Conservation (phyloP, 495 filamentous ascomycete genomes). For the Sabuloglossum arenarium region DNA sequence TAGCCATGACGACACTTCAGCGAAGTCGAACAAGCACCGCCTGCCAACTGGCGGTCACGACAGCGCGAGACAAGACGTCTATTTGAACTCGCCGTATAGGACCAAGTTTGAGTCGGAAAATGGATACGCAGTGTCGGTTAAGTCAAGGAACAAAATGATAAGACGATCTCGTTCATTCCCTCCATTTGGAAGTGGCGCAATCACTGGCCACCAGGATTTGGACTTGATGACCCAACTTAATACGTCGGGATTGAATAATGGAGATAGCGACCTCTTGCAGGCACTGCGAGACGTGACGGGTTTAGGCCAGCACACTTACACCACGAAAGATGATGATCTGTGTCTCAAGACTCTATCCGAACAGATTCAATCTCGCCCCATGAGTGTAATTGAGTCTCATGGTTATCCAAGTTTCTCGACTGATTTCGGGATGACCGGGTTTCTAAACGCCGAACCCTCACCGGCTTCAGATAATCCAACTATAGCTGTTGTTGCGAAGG, state of each 20-base stretch:
- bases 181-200: slow-evolving; percentile 13
- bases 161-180: slow-evolving; percentile 16
- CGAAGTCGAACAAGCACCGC: background rate
- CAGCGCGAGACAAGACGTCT: background rate
- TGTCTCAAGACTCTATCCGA: background rate
- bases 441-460: slow-evolving; percentile 8
- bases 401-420: background rate
- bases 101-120: slow-evolving; percentile 11
- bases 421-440: background rate
- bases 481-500: slow-evolving; percentile 14
- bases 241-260: slow-evolving; percentile 14
- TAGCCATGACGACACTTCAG: background rate
- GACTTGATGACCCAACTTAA: slow-evolving; percentile 16
- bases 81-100: slow-evolving; percentile 4
- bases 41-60: background rate
- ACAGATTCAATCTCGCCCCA: background rate
- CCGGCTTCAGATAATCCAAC: background rate
- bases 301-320: background rate
- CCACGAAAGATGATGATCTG: background rate
- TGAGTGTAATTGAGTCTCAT: background rate
- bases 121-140: slow-evolving; percentile 6
- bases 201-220: slow-evolving; percentile 16
- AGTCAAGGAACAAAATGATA: slow-evolving; percentile 5
- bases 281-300: background rate
- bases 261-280: slow-evolving; percentile 7